Evolutionary conservation across 768 basidiomycete genomes (phyloP).

Genomic region (Auricularia sp.): DNA sequence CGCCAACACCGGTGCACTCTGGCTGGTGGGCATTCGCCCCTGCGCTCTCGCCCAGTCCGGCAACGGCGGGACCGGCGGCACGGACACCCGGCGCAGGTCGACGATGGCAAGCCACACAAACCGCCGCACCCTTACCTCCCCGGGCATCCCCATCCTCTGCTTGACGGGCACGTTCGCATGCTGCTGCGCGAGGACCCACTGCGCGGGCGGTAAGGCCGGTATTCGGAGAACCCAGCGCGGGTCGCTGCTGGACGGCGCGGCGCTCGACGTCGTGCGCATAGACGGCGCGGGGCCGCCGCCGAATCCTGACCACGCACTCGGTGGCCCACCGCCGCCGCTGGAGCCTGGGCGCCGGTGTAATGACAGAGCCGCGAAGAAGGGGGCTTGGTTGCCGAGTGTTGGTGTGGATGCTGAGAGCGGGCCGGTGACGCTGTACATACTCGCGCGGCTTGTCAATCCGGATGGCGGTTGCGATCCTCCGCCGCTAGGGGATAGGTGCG

Average conservation of each 20-base stretch:
- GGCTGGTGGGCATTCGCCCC: constrained; percentile 15
- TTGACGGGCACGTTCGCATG: not conserved
- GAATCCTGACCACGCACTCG: not conserved
- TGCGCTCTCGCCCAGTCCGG: not conserved
- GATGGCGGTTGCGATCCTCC: not conserved
- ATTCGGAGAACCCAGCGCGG: not conserved
- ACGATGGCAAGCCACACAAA: constrained; percentile 58
- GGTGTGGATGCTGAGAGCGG: not conserved
- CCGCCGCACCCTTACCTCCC: constrained; percentile 51
- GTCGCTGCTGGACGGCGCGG: not conserved
- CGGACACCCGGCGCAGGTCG: constrained; percentile 18
- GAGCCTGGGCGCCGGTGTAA: not conserved
- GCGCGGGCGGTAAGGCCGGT: not conserved
- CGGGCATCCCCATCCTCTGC: constrained; percentile 9
- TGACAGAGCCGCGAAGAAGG: not conserved
- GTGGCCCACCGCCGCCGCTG: not conserved
- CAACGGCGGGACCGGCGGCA: not conserved
- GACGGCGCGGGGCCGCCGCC: not conserved
- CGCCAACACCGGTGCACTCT: constrained; percentile 1
- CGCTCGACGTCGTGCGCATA: not conserved
- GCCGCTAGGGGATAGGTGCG: not conserved
- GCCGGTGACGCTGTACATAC: not conserved
- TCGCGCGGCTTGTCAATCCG: not conserved
- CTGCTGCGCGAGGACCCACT: not conserved
- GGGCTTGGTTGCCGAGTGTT: not conserved